A percentile compares a stretch with the other conserved stretches of the same genome.
Conservation (phyloP, 305 asterid species). For the Fraxinus angustifolia region DNA sequence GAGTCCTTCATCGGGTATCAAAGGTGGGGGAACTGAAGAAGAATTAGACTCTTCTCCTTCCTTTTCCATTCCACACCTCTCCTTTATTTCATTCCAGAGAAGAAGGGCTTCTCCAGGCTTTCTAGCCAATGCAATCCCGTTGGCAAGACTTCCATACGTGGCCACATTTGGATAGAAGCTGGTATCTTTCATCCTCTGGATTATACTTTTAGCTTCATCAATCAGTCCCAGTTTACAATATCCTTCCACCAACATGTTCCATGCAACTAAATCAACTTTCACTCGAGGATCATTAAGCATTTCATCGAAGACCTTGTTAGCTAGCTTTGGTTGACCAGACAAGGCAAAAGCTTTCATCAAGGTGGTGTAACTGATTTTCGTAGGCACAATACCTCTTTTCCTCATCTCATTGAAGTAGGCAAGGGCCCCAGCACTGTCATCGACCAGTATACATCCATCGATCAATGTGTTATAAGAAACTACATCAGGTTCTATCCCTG, state of each 20-base stretch:
- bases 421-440: slow-evolving; percentile 83
- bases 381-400: slow-evolving; percentile 74
- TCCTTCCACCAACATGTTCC: slow-evolving; percentile 94
- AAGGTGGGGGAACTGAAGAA: slow-evolving; percentile 35
- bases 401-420: slow-evolving; percentile 91
- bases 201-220: slow-evolving; percentile 65
- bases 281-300: slow-evolving; percentile 87
- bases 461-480: slow-evolving; percentile 85
- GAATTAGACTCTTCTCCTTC: slow-evolving; percentile 31
- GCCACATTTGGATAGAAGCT: slow-evolving; percentile 67
- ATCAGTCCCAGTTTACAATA: slow-evolving; percentile 68
- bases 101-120: slow-evolving; percentile 95
- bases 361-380: slow-evolving; percentile 89
- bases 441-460: slow-evolving; percentile 78
- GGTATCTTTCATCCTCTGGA: slow-evolving; percentile 70
- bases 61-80: slow-evolving; percentile 49
- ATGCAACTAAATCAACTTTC: slow-evolving; percentile 81
- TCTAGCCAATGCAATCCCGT: slow-evolving; percentile 75
- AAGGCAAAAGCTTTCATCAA: slow-evolving; percentile 94
- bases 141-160: slow-evolving; percentile 91
- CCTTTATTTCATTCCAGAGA: slow-evolving; percentile 87
- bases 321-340: slow-evolving; percentile 80
- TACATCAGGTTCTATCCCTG: slow-evolving; percentile 75
- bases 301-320: slow-evolving; percentile 78
- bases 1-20: slow-evolving; percentile 82